These are phyloP conservation scores for Zasmidium cellare DNA, from an alignment of 2,329 filamentous ascomycete genomes.

Conservation along the genomic window DNA sequence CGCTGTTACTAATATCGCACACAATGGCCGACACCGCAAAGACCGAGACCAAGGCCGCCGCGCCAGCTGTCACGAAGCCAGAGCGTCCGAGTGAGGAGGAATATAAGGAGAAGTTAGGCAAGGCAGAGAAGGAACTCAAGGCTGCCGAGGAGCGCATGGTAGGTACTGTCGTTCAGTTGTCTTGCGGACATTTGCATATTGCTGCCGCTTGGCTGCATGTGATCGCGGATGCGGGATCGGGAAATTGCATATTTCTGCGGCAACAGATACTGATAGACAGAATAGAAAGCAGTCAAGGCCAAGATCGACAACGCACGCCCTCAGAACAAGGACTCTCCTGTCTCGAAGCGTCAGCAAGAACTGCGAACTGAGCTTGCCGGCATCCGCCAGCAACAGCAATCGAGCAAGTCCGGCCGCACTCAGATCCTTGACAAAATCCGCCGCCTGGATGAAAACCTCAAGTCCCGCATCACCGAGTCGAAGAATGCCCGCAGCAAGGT, in stretches of 20 bases:
- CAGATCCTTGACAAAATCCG: slow-evolving; percentile 87
- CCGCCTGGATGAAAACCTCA: slow-evolving; percentile 84
- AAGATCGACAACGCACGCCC: slow-evolving; percentile 84
- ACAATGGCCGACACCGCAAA: slow-evolving; percentile 28
- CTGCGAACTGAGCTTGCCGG: slow-evolving; percentile 77
- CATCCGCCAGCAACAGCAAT: slow-evolving; percentile 84
- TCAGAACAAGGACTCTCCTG: slow-evolving; percentile 78
- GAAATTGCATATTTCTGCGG: not conserved
- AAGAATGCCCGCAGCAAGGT: slow-evolving; percentile 81
- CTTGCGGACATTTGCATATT: not conserved
- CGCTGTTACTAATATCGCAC: not conserved
- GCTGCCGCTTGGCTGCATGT: slow-evolving; percentile 3
- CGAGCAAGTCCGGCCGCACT: slow-evolving; percentile 78
- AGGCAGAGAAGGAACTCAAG: slow-evolving; percentile 84
- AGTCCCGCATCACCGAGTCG: slow-evolving; percentile 80
- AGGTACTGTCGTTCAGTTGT: slow-evolving; percentile 12
- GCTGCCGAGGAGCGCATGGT: slow-evolving; percentile 66
- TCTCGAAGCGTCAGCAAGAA: slow-evolving; percentile 80
- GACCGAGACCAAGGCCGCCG: slow-evolving; percentile 15
- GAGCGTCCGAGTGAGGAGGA: slow-evolving; percentile 83
- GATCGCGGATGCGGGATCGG: not conserved
- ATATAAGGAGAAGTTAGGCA: slow-evolving; percentile 76
- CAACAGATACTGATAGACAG: slow-evolving; percentile 19
- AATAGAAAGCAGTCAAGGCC: slow-evolving; percentile 78
- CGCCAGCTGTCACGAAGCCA: slow-evolving; percentile 58